Evolutionary conservation across 306 rosid genomes (phyloP).

Genomic region (Quercus bicolor): DNA sequence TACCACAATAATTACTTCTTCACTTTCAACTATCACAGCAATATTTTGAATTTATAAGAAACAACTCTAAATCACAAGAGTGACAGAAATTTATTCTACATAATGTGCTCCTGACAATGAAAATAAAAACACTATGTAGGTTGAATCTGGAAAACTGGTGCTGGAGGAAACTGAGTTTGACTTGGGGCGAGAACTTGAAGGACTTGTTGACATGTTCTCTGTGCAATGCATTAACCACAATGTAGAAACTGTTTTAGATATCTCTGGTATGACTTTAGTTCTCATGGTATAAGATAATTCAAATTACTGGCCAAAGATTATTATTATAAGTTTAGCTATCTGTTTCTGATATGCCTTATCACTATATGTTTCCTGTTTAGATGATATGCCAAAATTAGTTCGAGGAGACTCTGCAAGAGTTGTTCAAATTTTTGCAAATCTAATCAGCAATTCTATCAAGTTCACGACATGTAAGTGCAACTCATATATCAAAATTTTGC

Average conservation of each 20-base stretch:
- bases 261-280: conserved; percentile 59
- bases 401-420: conserved; percentile 97
- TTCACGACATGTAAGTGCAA: conserved; percentile 81
- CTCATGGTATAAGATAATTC: conserved; percentile 10
- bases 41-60: background rate
- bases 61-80: background rate
- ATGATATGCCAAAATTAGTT: conserved; percentile 86
- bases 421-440: conserved; percentile 91
- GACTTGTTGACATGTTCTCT: conserved; percentile 96
- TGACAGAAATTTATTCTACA: background rate
- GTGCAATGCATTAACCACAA: conserved; percentile 96
- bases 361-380: conserved; percentile 38
- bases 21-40: background rate
- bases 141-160: conserved; percentile 96
- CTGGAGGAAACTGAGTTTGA: conserved; percentile 93
- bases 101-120: background rate
- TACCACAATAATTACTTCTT: background rate
- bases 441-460: conserved; percentile 95
- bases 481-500: background rate
- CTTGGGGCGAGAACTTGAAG: conserved; percentile 95
- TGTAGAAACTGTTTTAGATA: conserved; percentile 90
- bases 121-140: conserved; percentile 39
- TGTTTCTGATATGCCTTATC: conserved; percentile 10
- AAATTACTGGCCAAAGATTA: conserved; percentile 8
- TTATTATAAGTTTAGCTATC: background rate